Evolutionary conservation across 805 yeast genomes (phyloP).

Genomic region (Kazachstania taianensis): DNA sequence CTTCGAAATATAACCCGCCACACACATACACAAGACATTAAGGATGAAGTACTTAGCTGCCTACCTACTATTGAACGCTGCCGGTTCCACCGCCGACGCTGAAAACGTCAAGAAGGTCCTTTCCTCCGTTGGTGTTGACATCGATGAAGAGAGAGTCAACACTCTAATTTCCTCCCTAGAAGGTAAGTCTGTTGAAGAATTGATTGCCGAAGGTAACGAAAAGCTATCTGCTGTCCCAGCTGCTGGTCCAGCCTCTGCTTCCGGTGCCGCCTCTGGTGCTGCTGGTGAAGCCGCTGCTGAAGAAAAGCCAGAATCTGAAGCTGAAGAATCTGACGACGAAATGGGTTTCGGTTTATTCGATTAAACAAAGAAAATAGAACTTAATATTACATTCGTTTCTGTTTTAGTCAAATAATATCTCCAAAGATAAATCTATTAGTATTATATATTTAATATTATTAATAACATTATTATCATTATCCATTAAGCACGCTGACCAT

Average conservation of each 20-base stretch:
- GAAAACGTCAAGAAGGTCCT: constrained; percentile 81
- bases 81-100: constrained; percentile 93
- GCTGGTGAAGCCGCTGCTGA: constrained; percentile 39
- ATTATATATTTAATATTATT: too few species aligned
- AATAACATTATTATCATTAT: not conserved
- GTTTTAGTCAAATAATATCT: too few species aligned
- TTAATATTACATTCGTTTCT: too few species aligned
- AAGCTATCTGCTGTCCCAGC: constrained; percentile 96
- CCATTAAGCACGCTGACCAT: too few species aligned
- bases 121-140: constrained; percentile 92
- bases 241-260: constrained; percentile 90
- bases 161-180: constrained; percentile 75
- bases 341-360: constrained; percentile 98
- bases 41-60: constrained; percentile 98
- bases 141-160: constrained; percentile 79
- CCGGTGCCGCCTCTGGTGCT: constrained; percentile 42
- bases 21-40: constrained; percentile 1
- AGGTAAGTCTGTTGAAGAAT: constrained; percentile 85
- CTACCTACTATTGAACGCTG: constrained; percentile 94
- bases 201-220: constrained; percentile 89
- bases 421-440: too few species aligned
- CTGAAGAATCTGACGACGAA: constrained; percentile 59
- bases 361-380: too few species aligned
- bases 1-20: too few species aligned
- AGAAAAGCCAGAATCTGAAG: constrained; percentile 52